Evolutionary conservation across 1,284 basidiomycete genomes (phyloP).

Genomic region (Microbotryomycetes sp.): DNA sequence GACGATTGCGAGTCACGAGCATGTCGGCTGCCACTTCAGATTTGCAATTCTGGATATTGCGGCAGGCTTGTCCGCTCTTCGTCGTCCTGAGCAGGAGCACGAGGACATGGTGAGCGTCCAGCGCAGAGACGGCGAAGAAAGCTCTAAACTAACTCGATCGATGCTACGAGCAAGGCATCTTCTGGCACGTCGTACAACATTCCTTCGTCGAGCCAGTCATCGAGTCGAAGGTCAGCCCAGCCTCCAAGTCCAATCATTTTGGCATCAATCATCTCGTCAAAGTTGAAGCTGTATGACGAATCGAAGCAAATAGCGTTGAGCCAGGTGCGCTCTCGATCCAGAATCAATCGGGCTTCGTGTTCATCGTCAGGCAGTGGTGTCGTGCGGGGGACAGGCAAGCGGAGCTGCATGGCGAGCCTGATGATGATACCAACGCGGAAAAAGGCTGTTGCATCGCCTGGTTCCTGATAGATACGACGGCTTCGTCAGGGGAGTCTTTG

Average conservation of each 20-base stretch:
- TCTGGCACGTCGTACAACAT: slow-evolving; percentile 8
- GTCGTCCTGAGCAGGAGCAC: neutral
- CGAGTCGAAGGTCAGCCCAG: neutral
- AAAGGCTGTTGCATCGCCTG: slow-evolving; percentile 23
- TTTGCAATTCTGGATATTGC: neutral
- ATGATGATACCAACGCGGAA: slow-evolving; percentile 21
- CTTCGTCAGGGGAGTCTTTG: neutral
- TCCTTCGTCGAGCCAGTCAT: slow-evolving; percentile 16
- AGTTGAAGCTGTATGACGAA: slow-evolving; percentile 2
- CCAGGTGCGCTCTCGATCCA: slow-evolving; percentile 20
- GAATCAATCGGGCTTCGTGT: slow-evolving; percentile 11
- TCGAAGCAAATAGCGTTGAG: slow-evolving; percentile 15
- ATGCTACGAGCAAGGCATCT: slow-evolving; percentile 15
- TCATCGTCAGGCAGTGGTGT: slow-evolving; percentile 6
- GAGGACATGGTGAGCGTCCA: neutral
- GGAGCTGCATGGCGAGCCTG: slow-evolving; percentile 15
- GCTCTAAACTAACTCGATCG: slow-evolving; percentile 6
- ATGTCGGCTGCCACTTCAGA: neutral
- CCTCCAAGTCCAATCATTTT: slow-evolving; percentile 10
- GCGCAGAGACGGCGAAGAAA: neutral
- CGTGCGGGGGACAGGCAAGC: slow-evolving; percentile 8
- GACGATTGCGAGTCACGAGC: neutral
- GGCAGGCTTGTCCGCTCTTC: neutral
- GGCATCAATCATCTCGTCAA: neutral
- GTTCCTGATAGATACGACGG: slow-evolving; percentile 5